phyloP scores from a whole-genome alignment of 148 eudicot species.

The Bassia scoparia region DNA sequence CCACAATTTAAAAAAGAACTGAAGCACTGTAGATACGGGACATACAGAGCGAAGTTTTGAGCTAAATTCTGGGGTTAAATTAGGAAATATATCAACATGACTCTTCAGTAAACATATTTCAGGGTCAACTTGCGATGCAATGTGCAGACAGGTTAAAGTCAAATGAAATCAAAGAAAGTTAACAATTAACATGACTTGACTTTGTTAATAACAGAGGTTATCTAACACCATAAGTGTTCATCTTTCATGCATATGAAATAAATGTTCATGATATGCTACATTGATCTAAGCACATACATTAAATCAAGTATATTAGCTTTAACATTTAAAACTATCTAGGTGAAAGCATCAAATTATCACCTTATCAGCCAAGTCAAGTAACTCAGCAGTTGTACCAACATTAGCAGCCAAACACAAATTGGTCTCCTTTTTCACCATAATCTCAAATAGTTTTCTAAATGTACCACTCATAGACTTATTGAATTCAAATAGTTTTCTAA shows the following conservation, averaged over 20 bases:
- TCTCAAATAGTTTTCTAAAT: constrained; percentile 76
- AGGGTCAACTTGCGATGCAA: constrained; percentile 61
- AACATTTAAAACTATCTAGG: neutral
- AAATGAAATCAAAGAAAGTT: neutral
- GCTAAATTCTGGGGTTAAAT: constrained; percentile 83
- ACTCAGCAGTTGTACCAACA: constrained; percentile 83
- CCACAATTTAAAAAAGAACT: neutral
- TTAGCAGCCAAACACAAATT: constrained; percentile 92
- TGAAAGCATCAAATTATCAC: constrained; percentile 27
- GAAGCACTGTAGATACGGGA: neutral
- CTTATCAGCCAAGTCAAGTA: constrained; percentile 82
- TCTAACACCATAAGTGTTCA: neutral
- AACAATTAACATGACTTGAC: neutral
- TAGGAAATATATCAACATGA: constrained; percentile 91
- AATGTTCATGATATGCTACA: neutral
- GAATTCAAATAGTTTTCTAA: no score
- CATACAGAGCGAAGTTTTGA: constrained; percentile 73
- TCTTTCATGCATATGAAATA: neutral
- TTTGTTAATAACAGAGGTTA: no score
- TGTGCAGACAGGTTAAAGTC: constrained; percentile 4
- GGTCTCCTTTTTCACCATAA: constrained; percentile 72
- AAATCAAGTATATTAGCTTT: neutral
- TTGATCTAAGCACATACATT: neutral
- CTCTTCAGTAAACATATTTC: constrained; percentile 91
- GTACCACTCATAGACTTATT: no score